phyloP scores from a whole-genome alignment of 768 basidiomycete species.

The Phaeotremella fagi region DNA sequence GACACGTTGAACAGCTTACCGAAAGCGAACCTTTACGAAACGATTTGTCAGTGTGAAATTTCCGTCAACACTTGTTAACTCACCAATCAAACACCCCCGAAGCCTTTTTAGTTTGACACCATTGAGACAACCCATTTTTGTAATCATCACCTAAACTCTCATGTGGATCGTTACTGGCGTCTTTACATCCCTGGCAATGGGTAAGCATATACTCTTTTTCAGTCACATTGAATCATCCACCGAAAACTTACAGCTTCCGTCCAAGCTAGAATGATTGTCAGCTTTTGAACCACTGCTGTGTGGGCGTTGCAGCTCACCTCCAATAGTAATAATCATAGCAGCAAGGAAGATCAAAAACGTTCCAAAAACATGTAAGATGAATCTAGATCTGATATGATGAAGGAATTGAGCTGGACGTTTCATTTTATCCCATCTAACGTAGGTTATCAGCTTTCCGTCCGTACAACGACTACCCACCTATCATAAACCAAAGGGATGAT shows the following conservation, averaged over 20 bases:
- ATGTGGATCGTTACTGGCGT: constrained; percentile 74
- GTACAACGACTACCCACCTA: constrained; percentile 35
- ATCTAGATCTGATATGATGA: constrained; percentile 73
- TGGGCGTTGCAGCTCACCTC: constrained; percentile 30
- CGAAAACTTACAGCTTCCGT: constrained; percentile 3
- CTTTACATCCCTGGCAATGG: constrained; percentile 70
- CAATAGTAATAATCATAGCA: constrained; percentile 58
- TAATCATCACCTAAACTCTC: constrained; percentile 63
- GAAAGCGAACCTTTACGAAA: constrained; percentile 50
- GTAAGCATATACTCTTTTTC: background rate
- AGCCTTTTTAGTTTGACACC: constrained; percentile 91
- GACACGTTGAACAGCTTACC: constrained; percentile 53
- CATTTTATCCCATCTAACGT: constrained; percentile 71
- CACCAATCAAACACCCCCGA: constrained; percentile 87
- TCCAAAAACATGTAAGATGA: constrained; percentile 74
- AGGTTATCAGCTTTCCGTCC: too few relatives aligned
- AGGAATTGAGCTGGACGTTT: constrained; percentile 71
- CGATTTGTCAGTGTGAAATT: background rate
- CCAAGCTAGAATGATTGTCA: constrained; percentile 18
- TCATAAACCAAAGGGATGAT: constrained; percentile 54
- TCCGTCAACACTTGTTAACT: constrained; percentile 10
- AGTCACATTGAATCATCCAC: background rate
- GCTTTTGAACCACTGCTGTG: background rate
- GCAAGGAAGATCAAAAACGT: constrained; percentile 65
- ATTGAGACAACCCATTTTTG: constrained; percentile 63